Evolutionary conservation across 805 yeast species (phyloP).

Genomic region (Candida odintsovae): DNA sequence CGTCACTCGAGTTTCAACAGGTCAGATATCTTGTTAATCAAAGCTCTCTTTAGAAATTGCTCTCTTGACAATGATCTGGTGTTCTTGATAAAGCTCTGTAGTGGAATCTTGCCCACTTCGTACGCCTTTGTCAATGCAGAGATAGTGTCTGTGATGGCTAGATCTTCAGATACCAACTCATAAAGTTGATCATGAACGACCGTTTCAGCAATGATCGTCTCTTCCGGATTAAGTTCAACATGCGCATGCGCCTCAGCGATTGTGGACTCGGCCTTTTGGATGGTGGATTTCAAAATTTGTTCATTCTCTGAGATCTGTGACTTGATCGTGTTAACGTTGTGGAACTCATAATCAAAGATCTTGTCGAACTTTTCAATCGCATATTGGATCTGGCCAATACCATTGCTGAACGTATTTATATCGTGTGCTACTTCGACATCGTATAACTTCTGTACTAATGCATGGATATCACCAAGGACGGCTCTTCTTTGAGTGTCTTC

Average conservation of each 20-base stretch:
- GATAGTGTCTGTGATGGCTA: conserved; percentile 66
- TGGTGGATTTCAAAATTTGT: conserved; percentile 24
- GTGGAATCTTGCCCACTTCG: conserved; percentile 39
- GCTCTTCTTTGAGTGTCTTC: conserved; percentile 6
- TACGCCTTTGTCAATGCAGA: conserved; percentile 52
- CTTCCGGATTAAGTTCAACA: conserved; percentile 33
- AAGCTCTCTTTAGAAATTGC: conserved; percentile 50
- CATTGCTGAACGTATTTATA: conserved; percentile 17
- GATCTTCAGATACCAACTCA: conserved; percentile 56
- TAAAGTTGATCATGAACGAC: conserved; percentile 57
- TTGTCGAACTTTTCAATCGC: conserved; percentile 32
- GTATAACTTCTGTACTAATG: conserved; percentile 19
- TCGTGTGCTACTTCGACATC: conserved; percentile 20
- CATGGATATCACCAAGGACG: conserved; percentile 11
- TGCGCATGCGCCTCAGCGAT: conserved; percentile 27
- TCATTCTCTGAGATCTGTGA: conserved; percentile 25
- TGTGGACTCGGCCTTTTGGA: conserved; percentile 25
- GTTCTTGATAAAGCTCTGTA: conserved; percentile 33
- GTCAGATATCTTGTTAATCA: conserved; percentile 34
- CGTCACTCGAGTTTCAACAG: conserved; percentile 9
- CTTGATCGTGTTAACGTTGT: conserved; percentile 22
- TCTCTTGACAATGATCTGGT: conserved; percentile 55
- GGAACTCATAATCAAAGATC: conserved; percentile 30
- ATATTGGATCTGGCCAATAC: conserved; percentile 22
- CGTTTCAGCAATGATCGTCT: conserved; percentile 44